Evolutionary conservation across 2,329 filamentous ascomycete species (phyloP), one percentile per base, ranked within the genome.

Genomic region (Seiridium unicorne): DNA sequence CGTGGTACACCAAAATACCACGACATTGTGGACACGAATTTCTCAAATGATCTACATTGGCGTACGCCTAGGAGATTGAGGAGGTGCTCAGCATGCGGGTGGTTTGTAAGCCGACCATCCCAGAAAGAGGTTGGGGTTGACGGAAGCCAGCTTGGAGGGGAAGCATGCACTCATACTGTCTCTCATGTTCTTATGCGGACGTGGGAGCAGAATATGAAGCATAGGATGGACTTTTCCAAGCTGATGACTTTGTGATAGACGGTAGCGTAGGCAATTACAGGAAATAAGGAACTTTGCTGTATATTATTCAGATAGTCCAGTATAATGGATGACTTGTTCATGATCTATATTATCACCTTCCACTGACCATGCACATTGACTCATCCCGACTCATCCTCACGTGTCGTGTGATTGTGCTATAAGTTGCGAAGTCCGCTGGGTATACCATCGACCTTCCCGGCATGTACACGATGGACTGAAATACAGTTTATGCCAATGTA

Each of bases 221-320:
- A 42, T 31, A 18, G 18, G 40, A 32, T 44, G 36, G 51, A 7
- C 51, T 35, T 44, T 31, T 55, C 51, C 18, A 26, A 18, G 51
- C 31, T 13, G 56, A 60, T 56, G 61, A 59, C 61, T 63, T 66
- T 65, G 61, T 62, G 60, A 64, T 64, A 68, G 64, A 65, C 64
- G 61, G 64, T 38, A 61, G 66, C 56, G 48, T 35, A 44, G 66
- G 63, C 66, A 64, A 68, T 64, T 61, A 63, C 63, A 63, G 60
- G 68, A 61, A 64, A 62, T 62, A 63, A 56, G 64, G 63, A 63
- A 65, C 63, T 69, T 68, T 71, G 69, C 68, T 72, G 70, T 72
- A 72, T 67, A 72, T 72, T 72, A 71, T 71, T 72, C 66, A 68
- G 65, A 68, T 71, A 70, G 69, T 71, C 69, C 67, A 61, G 62